A percentile compares a stretch with the other conserved stretches of the same genome.
phyloP scores from a whole-genome alignment of 768 basidiomycete genomes.

The Russula emetica region DNA sequence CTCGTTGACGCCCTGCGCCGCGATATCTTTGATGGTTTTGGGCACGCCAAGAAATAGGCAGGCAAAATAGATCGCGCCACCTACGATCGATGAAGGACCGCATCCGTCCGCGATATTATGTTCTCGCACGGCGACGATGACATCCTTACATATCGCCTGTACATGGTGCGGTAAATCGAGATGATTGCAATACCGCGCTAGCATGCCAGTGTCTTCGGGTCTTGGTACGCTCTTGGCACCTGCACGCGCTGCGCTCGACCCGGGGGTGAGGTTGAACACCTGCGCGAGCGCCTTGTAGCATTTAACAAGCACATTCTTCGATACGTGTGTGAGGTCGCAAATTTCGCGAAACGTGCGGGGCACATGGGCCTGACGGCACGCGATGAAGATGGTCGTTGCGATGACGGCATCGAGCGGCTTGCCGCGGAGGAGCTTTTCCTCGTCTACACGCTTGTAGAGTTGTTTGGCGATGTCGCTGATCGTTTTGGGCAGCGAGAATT shows the following conservation, averaged over 20 bases:
- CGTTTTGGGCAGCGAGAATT: conserved; percentile 88
- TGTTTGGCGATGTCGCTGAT: conserved; percentile 97
- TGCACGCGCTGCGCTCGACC: conserved; percentile 51
- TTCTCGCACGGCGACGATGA: conserved; percentile 74
- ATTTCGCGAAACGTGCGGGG: conserved; percentile 95
- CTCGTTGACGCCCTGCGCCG: conserved; percentile 93
- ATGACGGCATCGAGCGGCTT: conserved; percentile 92
- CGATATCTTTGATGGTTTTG: conserved; percentile 79
- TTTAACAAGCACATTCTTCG: conserved; percentile 92
- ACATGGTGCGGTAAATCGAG: conserved; percentile 79
- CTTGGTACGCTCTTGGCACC: conserved; percentile 45
- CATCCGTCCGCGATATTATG: conserved; percentile 90
- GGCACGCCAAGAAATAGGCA: conserved; percentile 71
- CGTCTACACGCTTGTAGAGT: conserved; percentile 94
- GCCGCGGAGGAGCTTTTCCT: conserved; percentile 87
- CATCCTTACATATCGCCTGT: conserved; percentile 77
- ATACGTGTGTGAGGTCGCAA: conserved; percentile 86
- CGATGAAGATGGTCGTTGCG: conserved; percentile 97
- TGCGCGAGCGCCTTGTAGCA: conserved; percentile 87
- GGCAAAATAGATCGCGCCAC: conserved; percentile 92
- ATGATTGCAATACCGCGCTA: conserved; percentile 93
- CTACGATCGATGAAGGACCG: conserved; percentile 95
- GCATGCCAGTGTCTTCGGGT: conserved; percentile 80
- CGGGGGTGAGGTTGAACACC: conserved; percentile 81
- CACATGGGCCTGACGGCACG: conserved; percentile 92